Evolutionary conservation across 257 asterid genomes (phyloP).

Genomic region (Solanum stenotomum): DNA sequence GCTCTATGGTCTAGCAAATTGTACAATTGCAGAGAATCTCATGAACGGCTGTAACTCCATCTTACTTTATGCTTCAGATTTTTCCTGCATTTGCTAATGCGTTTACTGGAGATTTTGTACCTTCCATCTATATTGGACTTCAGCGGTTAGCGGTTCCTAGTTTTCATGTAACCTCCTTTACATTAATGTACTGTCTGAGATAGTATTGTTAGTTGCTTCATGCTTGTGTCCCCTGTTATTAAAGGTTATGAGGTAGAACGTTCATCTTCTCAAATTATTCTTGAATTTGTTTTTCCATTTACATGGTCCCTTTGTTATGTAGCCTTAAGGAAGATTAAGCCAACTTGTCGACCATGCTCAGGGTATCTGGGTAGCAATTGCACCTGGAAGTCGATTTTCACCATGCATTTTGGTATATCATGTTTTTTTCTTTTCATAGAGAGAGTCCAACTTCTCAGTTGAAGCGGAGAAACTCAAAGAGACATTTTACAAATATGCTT

Average conservation of each 20-base stretch:
- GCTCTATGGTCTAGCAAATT: not conserved
- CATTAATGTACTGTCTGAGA: not conserved
- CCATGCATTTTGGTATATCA: not conserved
- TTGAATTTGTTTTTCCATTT: not conserved
- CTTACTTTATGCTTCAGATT: not conserved
- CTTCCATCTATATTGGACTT: not conserved
- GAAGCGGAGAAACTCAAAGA: not conserved
- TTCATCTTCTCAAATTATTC: not conserved
- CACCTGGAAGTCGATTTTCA: not conserved
- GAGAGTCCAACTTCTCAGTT: not conserved
- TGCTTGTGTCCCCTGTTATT: not conserved
- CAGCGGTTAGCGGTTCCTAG: not conserved
- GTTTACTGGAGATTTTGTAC: not conserved
- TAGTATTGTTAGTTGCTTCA: not conserved
- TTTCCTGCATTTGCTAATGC: not conserved
- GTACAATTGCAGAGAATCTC: constrained; percentile 1
- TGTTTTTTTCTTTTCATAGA: not conserved
- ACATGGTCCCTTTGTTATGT: not conserved
- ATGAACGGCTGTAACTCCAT: not conserved
- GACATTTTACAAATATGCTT: not conserved
- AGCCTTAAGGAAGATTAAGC: not conserved
- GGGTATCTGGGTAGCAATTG: not conserved
- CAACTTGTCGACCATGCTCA: not conserved
- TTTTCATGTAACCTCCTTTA: not conserved
- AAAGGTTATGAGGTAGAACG: not conserved